These are phyloP conservation scores for Wakefieldia striispora DNA, from an alignment of 768 basidiomycete genomes.

Conservation along the genomic window DNA sequence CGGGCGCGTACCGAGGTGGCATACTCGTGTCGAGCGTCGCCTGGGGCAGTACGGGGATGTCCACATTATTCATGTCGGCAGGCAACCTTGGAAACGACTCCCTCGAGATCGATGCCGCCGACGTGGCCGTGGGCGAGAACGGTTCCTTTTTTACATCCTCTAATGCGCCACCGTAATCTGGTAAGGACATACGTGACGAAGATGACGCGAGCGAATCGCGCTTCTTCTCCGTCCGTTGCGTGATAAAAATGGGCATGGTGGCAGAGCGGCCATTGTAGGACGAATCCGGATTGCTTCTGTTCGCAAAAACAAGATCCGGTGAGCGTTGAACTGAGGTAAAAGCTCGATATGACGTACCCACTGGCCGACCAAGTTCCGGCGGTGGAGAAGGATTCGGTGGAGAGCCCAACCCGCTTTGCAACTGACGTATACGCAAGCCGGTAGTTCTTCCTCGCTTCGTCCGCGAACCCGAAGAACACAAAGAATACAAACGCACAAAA, in stretches of 20 bases:
- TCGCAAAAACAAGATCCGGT: not conserved
- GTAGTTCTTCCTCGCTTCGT: conserved; percentile 63
- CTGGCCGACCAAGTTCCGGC: conserved; percentile 23
- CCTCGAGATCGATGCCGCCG: conserved; percentile 23
- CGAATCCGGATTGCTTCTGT: conserved; percentile 23
- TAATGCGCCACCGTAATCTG: conserved; percentile 39
- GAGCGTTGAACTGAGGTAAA: not conserved
- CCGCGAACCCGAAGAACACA: conserved; percentile 66
- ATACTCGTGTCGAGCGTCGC: conserved; percentile 10
- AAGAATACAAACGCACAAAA: conserved; percentile 62
- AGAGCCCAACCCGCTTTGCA: conserved; percentile 34
- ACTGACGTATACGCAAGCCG: conserved; percentile 38
- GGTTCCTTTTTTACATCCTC: conserved; percentile 21
- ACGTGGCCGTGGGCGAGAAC: conserved; percentile 21
- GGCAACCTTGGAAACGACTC: conserved; percentile 27
- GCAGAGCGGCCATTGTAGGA: conserved; percentile 21
- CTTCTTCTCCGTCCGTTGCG: conserved; percentile 43
- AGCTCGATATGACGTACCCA: conserved; percentile 23
- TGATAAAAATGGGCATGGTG: conserved; percentile 45
- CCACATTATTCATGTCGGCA: conserved; percentile 11
- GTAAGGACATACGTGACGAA: conserved; percentile 35
- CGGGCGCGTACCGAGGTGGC: conserved; percentile 24
- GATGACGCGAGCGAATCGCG: conserved; percentile 50
- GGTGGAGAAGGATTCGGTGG: conserved; percentile 24
- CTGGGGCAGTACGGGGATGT: conserved; percentile 20